These are phyloP conservation scores for Leccinum boreale DNA, from an alignment of 768 basidiomycete species.

Conservation along the genomic window DNA sequence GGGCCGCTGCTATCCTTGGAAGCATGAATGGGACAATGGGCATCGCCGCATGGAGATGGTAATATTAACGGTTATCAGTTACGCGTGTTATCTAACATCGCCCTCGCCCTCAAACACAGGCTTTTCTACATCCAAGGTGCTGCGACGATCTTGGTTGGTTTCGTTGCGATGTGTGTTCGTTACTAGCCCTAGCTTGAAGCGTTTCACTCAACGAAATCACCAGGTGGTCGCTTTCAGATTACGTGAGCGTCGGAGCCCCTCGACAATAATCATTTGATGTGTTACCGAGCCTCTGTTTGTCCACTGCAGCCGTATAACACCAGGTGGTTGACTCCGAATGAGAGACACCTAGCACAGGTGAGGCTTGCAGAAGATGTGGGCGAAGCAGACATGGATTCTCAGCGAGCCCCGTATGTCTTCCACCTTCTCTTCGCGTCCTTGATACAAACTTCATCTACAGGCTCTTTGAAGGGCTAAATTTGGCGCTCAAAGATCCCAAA, in stretches of 20 bases:
- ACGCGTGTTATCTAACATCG: background rate
- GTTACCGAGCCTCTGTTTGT: background rate
- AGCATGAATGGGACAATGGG: constrained; percentile 67
- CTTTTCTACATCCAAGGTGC: background rate
- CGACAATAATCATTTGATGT: background rate
- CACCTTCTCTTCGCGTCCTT: background rate
- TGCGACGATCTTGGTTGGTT: constrained; percentile 39
- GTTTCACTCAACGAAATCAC: background rate
- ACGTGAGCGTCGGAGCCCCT: constrained; percentile 35
- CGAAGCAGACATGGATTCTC: constrained; percentile 44
- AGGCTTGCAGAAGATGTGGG: constrained; percentile 51
- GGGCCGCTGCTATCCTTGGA: constrained; percentile 34
- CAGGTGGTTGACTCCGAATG: constrained; percentile 48
- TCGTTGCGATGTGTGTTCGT: constrained; percentile 45
- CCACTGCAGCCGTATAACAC: constrained; percentile 55
- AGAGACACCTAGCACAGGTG: constrained; percentile 57
- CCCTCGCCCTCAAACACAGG: background rate
- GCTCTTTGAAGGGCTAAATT: constrained; percentile 5
- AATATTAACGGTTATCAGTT: constrained; percentile 4
- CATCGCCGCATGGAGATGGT: constrained; percentile 72
- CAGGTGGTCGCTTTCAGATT: constrained; percentile 60
- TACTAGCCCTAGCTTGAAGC: background rate
- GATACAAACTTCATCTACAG: constrained; percentile 2
- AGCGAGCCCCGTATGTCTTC: constrained; percentile 50
- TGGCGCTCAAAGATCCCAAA: background rate